These are phyloP conservation scores for Perkinsus chesapeaki DNA, from an alignment of 169 alveolate genomes.

Conservation along the genomic window DNA sequence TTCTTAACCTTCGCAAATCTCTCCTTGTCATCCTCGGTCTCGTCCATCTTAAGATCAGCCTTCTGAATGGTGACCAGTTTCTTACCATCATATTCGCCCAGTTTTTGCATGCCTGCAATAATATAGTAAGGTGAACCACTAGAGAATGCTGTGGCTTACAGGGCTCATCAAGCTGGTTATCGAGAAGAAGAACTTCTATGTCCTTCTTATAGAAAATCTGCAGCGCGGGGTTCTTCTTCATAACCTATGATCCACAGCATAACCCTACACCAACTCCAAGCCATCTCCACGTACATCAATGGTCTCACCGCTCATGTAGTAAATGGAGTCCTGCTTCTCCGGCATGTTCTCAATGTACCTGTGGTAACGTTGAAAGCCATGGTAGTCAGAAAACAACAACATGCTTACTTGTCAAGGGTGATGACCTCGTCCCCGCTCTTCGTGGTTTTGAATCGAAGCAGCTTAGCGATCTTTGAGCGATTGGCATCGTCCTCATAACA, in stretches of 20 bases:
- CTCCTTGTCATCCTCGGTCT: conserved; percentile 45
- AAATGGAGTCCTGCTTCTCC: conserved; percentile 83
- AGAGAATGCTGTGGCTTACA: conserved; percentile 24
- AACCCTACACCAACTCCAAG: background rate
- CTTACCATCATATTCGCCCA: conserved; percentile 42
- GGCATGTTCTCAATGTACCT: conserved; percentile 77
- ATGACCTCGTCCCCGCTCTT: conserved; percentile 62
- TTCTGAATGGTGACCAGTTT: conserved; percentile 49
- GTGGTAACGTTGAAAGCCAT: background rate
- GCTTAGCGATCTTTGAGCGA: conserved; percentile 80
- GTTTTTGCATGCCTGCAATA: conserved; percentile 32
- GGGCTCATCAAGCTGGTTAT: conserved; percentile 91
- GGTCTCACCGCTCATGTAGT: conserved; percentile 80
- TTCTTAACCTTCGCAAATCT: conserved; percentile 21
- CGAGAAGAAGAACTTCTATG: conserved; percentile 84
- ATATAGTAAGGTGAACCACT: background rate
- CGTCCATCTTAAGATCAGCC: conserved; percentile 41
- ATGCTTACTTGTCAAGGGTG: conserved; percentile 61
- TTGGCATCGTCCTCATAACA: conserved; percentile 90
- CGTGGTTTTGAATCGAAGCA: conserved; percentile 79
- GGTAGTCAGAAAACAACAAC: background rate
- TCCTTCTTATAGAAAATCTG: conserved; percentile 80
- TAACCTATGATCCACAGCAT: background rate
- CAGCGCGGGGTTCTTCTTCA: conserved; percentile 26
- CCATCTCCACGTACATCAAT: conserved; percentile 34